Base-by-base conservation (phyloP, 2,329 filamentous ascomycete species). In the Lachnellula hyalina region DNA sequence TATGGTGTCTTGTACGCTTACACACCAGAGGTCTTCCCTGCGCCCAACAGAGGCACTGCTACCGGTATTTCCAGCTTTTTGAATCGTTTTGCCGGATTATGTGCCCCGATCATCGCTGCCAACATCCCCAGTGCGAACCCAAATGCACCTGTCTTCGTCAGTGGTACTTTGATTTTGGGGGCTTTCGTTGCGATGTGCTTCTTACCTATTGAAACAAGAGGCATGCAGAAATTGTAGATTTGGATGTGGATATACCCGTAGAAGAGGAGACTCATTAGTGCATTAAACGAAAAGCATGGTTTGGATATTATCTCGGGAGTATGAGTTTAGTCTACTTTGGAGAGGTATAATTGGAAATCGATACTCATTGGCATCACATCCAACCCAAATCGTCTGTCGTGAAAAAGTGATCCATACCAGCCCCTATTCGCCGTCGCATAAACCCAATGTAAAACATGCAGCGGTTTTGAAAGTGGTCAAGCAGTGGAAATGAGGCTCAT, bases 1-100 rank as follows among this genome's bases (percentile, higher is more conserved):
- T 90, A 89, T 70, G 86, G 86, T 54, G 85, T 89, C 1, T 73
- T 91, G 1, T 90, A 89, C 67, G 85, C 86, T 7, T 90, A 89
- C 67, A 90, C 87, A 0, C 87, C 87, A 0, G 87, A 90, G 65
- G 82, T 90, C 28, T 90, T 91, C 71, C 86, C 87, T 0, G 84
- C 86, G 0, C 85, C 86, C 0, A 82, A 86, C 21, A 76, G 87
- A 34, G 87, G 87, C 5, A 87, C 86, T 0, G 87, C 86, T 5
- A 87, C 83, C 0, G 87, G 87, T 42, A 85, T 90, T 47, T 82
- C 84, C 21, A 87, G 83, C 66, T 87, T 88, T 65, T 70, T 90
- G 57, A 90, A 90, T 68, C 76, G 87, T 38, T 67, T 86, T 41
- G 80, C 81, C 5, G 87, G 87, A 5, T 73, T 90, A 11, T 75